Conservation (phyloP, 805 yeast species). For the Brettanomyces sp. region DNA sequence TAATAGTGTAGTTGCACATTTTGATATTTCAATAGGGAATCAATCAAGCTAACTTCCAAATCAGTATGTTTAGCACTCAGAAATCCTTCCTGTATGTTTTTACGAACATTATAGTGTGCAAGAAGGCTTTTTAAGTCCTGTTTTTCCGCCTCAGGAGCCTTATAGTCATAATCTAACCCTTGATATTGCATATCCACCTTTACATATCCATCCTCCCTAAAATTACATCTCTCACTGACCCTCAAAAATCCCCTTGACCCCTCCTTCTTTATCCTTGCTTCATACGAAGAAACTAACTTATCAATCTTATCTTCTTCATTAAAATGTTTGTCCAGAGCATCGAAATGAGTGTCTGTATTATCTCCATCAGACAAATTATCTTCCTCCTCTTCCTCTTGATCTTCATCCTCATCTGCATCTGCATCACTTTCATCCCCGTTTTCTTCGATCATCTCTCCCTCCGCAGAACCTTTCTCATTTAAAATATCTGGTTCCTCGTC, state of each 20-base stretch:
- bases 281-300: constrained; percentile 17
- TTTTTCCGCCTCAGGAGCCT: constrained; percentile 3
- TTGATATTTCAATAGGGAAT: constrained; percentile 62
- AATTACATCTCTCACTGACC: constrained; percentile 5
- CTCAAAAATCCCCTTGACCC: constrained; percentile 13
- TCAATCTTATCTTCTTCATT: constrained; percentile 37
- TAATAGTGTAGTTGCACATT: constrained; percentile 54
- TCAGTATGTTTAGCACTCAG: constrained; percentile 23
- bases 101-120: constrained; percentile 34
- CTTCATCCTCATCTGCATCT: constrained; percentile 6
- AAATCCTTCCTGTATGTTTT: constrained; percentile 31
- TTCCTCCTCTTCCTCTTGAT: constrained; percentile 7
- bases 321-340: constrained; percentile 76
- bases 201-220: constrained; percentile 20
- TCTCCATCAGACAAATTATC: constrained; percentile 3
- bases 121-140: constrained; percentile 2
- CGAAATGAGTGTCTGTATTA: constrained; percentile 22
- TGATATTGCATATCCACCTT: constrained; percentile 23
- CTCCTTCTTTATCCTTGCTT: constrained; percentile 14
- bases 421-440: constrained; percentile 19
- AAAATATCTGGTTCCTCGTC: not conserved
- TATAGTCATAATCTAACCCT: not conserved
- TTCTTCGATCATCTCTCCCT: constrained; percentile 13
- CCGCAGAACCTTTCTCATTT: constrained; percentile 5
- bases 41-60: constrained; percentile 44